Percentiles rank a stretch among this genome's conserved stretches.
phyloP scores from a whole-genome alignment of 192 early-diverging fungal genomes.

The Dissophora ornata region DNA sequence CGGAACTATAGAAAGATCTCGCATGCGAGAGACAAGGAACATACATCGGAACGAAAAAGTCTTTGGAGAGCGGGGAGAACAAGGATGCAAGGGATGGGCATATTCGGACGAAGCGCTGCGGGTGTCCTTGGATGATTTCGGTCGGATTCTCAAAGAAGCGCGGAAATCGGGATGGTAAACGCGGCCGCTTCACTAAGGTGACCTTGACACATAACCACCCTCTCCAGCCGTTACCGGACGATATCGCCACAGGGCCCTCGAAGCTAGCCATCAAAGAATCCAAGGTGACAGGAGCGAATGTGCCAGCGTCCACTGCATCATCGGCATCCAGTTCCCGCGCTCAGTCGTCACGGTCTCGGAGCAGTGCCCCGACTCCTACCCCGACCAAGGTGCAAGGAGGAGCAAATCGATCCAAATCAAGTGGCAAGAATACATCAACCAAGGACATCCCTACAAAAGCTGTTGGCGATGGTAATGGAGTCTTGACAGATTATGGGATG shows the following conservation, averaged over 20 bases:
- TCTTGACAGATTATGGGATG: constrained; percentile 3
- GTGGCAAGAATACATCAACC: background rate
- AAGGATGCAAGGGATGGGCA: no score
- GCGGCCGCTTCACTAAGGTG: constrained; percentile 46
- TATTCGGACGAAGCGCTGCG: constrained; percentile 44
- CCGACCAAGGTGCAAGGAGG: constrained; percentile 5
- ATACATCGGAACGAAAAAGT: constrained; percentile 33
- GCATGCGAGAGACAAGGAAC: constrained; percentile 50
- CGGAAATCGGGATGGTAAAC: constrained; percentile 48
- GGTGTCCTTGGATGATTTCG: constrained; percentile 55
- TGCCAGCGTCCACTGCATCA: background rate
- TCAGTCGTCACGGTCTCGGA: constrained; percentile 5
- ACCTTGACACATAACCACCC: constrained; percentile 43
- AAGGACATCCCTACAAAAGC: background rate
- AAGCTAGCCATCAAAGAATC: constrained; percentile 10
- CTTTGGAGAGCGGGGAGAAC: background rate
- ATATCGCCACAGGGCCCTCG: background rate
- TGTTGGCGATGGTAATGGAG: background rate
- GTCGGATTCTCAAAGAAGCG: constrained; percentile 54
- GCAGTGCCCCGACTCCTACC: background rate
- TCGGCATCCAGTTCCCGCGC: constrained; percentile 2
- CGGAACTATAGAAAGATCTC: constrained; percentile 39
- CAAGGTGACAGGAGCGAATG: no score
- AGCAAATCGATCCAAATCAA: background rate
- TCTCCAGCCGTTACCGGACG: constrained; percentile 22